Conservation (phyloP, 2,329 filamentous ascomycete species). For the Neonectria faginata region DNA sequence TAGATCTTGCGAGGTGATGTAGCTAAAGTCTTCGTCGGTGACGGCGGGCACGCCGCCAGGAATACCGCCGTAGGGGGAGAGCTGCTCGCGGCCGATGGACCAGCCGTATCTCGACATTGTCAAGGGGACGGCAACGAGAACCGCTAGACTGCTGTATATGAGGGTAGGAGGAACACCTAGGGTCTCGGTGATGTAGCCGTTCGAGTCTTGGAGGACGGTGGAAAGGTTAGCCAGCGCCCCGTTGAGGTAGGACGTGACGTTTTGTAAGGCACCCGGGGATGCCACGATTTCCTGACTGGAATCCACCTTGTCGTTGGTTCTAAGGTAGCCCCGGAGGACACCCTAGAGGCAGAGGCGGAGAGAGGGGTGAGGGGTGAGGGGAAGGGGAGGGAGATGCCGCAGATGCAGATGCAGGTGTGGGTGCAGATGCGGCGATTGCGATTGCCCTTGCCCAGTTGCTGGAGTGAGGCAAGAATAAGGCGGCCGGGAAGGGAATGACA, state of each 20-base stretch:
- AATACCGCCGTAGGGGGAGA: constrained; percentile 65
- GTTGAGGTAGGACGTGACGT: constrained; percentile 69
- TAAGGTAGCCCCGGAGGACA: constrained; percentile 54
- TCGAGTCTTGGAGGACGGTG: constrained; percentile 60
- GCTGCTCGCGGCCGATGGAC: constrained; percentile 57
- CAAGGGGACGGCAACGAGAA: constrained; percentile 62
- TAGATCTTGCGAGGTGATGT: constrained; percentile 84
- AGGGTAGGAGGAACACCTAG: constrained; percentile 62
- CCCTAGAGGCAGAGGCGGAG: constrained; percentile 45
- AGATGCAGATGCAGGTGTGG: constrained; percentile 23
- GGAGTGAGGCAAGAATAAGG: constrained; percentile 34
- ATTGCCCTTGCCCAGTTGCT: constrained; percentile 13
- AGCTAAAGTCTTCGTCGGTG: constrained; percentile 81
- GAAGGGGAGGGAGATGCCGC: constrained; percentile 15
- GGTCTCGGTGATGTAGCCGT: constrained; percentile 64
- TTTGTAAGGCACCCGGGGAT: constrained; percentile 73
- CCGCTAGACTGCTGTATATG: constrained; percentile 64
- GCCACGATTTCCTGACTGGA: constrained; percentile 67
- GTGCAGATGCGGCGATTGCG: constrained; percentile 19
- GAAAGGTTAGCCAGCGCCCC: constrained; percentile 63
- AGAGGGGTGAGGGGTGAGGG: constrained; percentile 35
- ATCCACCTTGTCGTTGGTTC: constrained; percentile 69
- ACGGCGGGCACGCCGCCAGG: constrained; percentile 68
- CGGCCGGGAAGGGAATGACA: constrained; percentile 25
- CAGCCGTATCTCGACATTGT: constrained; percentile 69